Evolutionary conservation across 345 rosid genomes (phyloP).

Genomic region (Salix dunnii): DNA sequence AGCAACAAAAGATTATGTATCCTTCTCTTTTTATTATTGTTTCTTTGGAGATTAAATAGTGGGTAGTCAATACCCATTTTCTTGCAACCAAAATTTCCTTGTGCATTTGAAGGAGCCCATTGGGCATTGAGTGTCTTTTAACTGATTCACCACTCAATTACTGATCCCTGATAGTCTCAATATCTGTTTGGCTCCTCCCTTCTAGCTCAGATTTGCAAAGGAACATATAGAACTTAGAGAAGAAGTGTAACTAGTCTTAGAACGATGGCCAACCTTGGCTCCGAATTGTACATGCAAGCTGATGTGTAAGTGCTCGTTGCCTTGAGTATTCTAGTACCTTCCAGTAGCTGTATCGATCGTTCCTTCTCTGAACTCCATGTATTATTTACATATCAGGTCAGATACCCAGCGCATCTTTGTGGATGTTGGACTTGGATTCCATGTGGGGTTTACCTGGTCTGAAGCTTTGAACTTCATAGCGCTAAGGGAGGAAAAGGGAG

Average conservation of each 20-base stretch:
- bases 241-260: no score
- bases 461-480: constrained; percentile 67
- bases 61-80: neutral
- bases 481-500: constrained; percentile 57
- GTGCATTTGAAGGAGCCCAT: neutral
- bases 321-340: neutral
- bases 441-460: constrained; percentile 78
- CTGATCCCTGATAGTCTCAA: neutral
- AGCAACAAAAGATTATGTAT: constrained; percentile 77
- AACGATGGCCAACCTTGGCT: constrained; percentile 89
- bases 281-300: constrained; percentile 93
- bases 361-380: neutral
- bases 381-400: constrained; percentile 36
- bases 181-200: constrained; percentile 30
- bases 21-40: constrained; percentile 36
- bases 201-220: constrained; percentile 77
- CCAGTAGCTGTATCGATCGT: neutral
- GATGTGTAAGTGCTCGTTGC: constrained; percentile 60
- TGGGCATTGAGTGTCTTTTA: neutral
- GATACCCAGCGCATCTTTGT: constrained; percentile 63
- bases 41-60: neutral
- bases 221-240: constrained; percentile 68
- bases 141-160: neutral
- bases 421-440: constrained; percentile 74
- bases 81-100: neutral